These are phyloP conservation scores for Schwanniomyces occidentalis DNA, from an alignment of 805 yeast species.

Conservation along the genomic window DNA sequence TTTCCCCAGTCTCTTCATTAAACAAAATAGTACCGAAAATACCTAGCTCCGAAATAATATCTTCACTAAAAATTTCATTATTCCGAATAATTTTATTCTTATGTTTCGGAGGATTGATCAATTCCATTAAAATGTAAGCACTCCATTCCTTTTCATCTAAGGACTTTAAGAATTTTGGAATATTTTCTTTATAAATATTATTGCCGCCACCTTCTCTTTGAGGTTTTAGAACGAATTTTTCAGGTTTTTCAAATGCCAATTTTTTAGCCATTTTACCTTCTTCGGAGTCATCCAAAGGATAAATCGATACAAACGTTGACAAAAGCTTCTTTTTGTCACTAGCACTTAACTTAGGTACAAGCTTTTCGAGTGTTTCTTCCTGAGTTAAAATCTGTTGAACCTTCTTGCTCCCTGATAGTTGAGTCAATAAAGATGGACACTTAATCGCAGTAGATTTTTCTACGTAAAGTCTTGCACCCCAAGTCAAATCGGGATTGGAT, in stretches of 20 bases:
- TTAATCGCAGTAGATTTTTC: constrained; percentile 82
- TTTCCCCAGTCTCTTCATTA: constrained; percentile 59
- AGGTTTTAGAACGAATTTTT: constrained; percentile 84
- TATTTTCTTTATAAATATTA: constrained; percentile 83
- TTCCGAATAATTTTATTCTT: constrained; percentile 71
- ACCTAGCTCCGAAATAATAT: constrained; percentile 88
- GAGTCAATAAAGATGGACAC: constrained; percentile 88
- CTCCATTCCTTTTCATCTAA: constrained; percentile 76
- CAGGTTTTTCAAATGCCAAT: constrained; percentile 68
- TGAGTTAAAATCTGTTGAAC: constrained; percentile 85
- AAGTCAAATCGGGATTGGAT: constrained; percentile 51
- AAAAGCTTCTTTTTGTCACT: constrained; percentile 35
- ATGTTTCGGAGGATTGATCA: constrained; percentile 74
- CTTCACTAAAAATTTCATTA: constrained; percentile 62
- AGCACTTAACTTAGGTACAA: constrained; percentile 36
- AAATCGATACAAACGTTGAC: constrained; percentile 79
- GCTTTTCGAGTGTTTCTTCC: constrained; percentile 45
- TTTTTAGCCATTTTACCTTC: constrained; percentile 63
- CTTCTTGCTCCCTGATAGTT: constrained; percentile 90
- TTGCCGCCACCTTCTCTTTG: constrained; percentile 99
- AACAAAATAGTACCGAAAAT: constrained; percentile 82
- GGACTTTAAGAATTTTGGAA: constrained; percentile 66
- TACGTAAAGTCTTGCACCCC: constrained; percentile 74
- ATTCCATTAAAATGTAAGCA: constrained; percentile 91
- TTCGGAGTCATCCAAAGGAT: constrained; percentile 76